Base-by-base conservation (phyloP, 768 basidiomycete genomes). In the Auricularia sp. region DNA sequence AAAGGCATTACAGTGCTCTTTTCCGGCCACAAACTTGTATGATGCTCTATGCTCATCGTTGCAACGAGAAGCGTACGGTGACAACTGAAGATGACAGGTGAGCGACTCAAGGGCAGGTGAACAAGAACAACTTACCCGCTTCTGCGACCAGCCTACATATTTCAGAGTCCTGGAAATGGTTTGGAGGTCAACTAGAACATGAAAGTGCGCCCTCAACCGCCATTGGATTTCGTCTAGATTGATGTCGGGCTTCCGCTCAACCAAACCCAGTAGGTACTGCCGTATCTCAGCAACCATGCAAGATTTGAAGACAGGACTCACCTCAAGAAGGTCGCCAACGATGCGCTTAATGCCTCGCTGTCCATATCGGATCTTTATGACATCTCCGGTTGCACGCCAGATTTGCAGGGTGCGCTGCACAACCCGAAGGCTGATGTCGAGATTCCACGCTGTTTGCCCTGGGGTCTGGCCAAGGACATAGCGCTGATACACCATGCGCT, bases 221-320 rank as follows among this genome's bases (percentile, higher is more conserved):
- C 67, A 65, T 53, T 67, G 65, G 3, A 70, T 65, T 62, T 68
- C 68, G 42, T 70, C 68, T 3, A 72, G 68, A 61, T 68, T 72
- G 2, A 71, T 12, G 60, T 70, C 68, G 16, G 70, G 71, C 18
- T 63, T 62, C 61, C 64, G 65, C 34, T 71, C 70, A 16, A 70
- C 61, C 34, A 72, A 56, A 34, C 44, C 67, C 18, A 71, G 56
- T 36, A 71, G 62, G 61, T 65, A 68, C 68, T 68, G 47, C 11
- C 11, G 21, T 39, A 39, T 7, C 8, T 39, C 39, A 39, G 12
- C 39, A 39, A 39, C 39, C 16, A 51, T 3, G 47, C 5, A 51
- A 18, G 47, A 18, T 5, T 51, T 16, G 12, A 39, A 51, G 47
- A 5, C 47, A 51, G 5, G 4, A 21, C 47, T 11, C 47, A 51